Conservation (phyloP, 768 basidiomycete genomes). For the Podaxis sp. region DNA sequence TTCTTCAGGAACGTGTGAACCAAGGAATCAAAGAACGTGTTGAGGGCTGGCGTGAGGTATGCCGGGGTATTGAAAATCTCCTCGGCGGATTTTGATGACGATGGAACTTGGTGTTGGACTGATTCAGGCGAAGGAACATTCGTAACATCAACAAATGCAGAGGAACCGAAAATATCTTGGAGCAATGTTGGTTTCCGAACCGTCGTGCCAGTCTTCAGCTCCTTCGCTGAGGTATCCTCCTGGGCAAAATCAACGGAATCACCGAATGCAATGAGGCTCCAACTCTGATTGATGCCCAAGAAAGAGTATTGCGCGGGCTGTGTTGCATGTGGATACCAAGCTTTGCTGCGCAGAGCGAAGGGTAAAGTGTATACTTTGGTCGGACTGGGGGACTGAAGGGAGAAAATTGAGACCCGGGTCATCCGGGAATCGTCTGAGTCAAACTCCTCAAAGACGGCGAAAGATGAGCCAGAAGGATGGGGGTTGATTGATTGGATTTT, state of each 20-base stretch:
- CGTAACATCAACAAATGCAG: constrained; percentile 52
- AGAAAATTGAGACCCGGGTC: constrained; percentile 51
- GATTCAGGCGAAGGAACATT: not conserved
- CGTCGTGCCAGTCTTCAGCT: constrained; percentile 28
- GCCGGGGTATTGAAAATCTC: constrained; percentile 66
- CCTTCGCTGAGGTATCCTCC: constrained; percentile 41
- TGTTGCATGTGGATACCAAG: constrained; percentile 29
- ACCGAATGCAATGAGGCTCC: constrained; percentile 69
- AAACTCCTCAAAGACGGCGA: constrained; percentile 54
- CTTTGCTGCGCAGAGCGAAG: constrained; percentile 56
- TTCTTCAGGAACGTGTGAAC: constrained; percentile 36
- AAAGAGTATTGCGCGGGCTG: constrained; percentile 9
- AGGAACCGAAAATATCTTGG: constrained; percentile 87
- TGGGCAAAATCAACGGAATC: constrained; percentile 47
- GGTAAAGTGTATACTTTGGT: constrained; percentile 49
- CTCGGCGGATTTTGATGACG: constrained; percentile 17
- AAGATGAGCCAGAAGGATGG: constrained; percentile 56
- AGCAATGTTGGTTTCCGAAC: constrained; percentile 61
- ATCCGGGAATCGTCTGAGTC: constrained; percentile 23
- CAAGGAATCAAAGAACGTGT: constrained; percentile 63
- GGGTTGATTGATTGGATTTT: constrained; percentile 48
- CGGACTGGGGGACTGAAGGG: constrained; percentile 43
- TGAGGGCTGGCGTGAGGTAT: constrained; percentile 75
- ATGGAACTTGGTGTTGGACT: not conserved
- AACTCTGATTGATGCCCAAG: constrained; percentile 67